Base-by-base conservation (phyloP, 371 early-diverging fungal genomes). In the Entomophthora muscae region DNA sequence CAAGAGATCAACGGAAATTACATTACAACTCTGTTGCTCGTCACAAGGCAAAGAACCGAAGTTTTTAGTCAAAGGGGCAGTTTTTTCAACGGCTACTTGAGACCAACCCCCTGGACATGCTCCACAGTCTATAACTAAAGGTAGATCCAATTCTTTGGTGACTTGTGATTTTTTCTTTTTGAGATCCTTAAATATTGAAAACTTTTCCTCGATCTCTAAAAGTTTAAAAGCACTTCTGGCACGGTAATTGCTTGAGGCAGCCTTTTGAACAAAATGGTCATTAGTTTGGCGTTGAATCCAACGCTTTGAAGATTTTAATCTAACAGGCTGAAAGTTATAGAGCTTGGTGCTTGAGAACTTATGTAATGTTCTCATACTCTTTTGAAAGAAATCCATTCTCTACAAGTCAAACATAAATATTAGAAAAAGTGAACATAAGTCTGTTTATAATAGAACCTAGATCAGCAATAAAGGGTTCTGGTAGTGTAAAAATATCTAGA, bases 71-170 rank as follows among this genome's bases (percentile, higher is more conserved):
- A 17, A 5, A 42, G 42, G 17, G 24, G 17, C 28, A 12, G n/a
- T 26, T 30, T 68, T 70, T 53, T 72, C 71, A 0, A 78, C 78
- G 3, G 81, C 76, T n/a, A 91, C 90, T 70, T 94, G 93, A 65
- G 86, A 80, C 95, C 95, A 95, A 22, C 93, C 90, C 23, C 96
- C 95, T 0, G 96, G 96, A 2, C 87, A 80, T 23, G 92, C 91
- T 3, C 96, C 94, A 61, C 90, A 81, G 69, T 95, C 96, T 32
- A 90, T 73, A 2, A 86, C 76, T 30, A 81, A 75, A 42, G 17
- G 42, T 42, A 10, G 17, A 42, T 42, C 17, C 17, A 42, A 17
- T 42, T 42, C 17, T 17, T 42, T 42, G 42, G 5, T 42, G 5
- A 5, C 17, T 5, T 17, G 42, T 26, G 70, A 70, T 32, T 5